Base-by-base conservation (phyloP, 169 alveolate genomes). In the Amoebophrya sp. region DNA sequence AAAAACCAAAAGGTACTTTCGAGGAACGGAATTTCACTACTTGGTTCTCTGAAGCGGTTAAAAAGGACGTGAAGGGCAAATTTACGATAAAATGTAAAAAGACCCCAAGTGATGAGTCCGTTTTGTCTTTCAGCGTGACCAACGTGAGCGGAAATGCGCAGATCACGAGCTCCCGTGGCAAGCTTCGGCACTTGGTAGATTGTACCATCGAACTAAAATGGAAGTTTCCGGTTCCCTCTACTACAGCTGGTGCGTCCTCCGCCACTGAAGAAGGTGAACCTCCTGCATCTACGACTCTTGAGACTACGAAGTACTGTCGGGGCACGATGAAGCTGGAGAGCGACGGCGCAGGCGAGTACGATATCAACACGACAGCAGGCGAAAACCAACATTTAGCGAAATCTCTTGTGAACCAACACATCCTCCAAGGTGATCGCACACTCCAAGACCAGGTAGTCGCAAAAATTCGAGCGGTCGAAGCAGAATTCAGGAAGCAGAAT, bases 331-430 rank as follows among this genome's bases (percentile, higher is more conserved):
- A 1, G 39, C n/a, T 65, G 33, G 83, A 65, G 83, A 26, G 39
- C 83, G 83, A 65, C 83, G 83, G 83, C 2, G 83, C 83, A 36
- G 83, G 83, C 83, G 83, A 26, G 10, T 65, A 26, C 36, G 83
- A 65, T 36, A 26, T 65, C 36, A 65, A 65, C 83, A 0, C 18
- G 10, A 0, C 33, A 29, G 2, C 2, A 29, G 26, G 10, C 38
- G 33, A 65, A 26, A 26, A 65, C 38, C 36, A 26, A 18, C 36
- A 26, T 36, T 1, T 6, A 36, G 83, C 33, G n/a, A 65, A 18
- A 26, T 29, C 10, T 10, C 38, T 65, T 10, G 33, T 65, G 2
- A 18, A 65, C 33, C 18, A 65, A 26, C 83, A 65, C 36, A 10
- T 65, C 36, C 18, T 26, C 3, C 38, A 36, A 29, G 83, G n/a